A percentile compares a stretch with the other conserved stretches of the same genome.
Evolutionary conservation across 2,329 filamentous ascomycete species (phyloP).

Genomic region (Magnaporthiopsis poae): DNA sequence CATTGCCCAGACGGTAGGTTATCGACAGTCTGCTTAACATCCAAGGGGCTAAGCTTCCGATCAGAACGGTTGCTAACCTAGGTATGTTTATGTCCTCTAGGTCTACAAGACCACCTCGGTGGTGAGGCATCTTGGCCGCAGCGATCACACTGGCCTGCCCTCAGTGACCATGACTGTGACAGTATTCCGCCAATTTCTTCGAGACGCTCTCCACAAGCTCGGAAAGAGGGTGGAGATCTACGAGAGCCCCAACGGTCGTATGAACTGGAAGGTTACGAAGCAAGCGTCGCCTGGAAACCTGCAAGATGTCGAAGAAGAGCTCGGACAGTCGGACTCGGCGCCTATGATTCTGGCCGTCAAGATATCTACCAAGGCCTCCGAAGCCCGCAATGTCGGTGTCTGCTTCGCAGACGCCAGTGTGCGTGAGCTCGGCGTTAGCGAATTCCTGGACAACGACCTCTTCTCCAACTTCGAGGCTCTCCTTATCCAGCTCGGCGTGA

Average conservation of each 20-base stretch:
- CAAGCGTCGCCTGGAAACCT: slow-evolving; percentile 91
- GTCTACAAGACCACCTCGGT: slow-evolving; percentile 98
- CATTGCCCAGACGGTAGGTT: slow-evolving; percentile 62
- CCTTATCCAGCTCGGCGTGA: slow-evolving; percentile 89
- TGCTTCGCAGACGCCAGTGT: slow-evolving; percentile 97
- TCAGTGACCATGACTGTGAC: slow-evolving; percentile 94
- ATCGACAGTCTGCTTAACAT: background rate
- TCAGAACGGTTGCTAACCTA: background rate
- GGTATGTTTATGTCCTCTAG: slow-evolving; percentile 26
- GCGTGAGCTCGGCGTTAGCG: slow-evolving; percentile 86
- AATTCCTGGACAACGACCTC: slow-evolving; percentile 96
- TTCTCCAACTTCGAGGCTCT: slow-evolving; percentile 97
- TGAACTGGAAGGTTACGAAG: slow-evolving; percentile 86
- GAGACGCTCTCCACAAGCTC: slow-evolving; percentile 84
- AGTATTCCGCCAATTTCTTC: slow-evolving; percentile 88
- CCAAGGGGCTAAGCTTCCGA: background rate
- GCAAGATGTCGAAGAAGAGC: slow-evolving; percentile 91
- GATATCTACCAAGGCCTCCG: slow-evolving; percentile 74
- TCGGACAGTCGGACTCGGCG: slow-evolving; percentile 74
- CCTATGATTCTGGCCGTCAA: slow-evolving; percentile 95
- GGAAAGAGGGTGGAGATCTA: slow-evolving; percentile 89
- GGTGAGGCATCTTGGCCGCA: slow-evolving; percentile 76
- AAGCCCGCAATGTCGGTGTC: slow-evolving; percentile 79
- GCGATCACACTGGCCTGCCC: slow-evolving; percentile 71
- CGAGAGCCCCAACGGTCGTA: slow-evolving; percentile 63